phyloP scores from a whole-genome alignment of 148 eudicot species.

The Suaeda aralocaspica region DNA sequence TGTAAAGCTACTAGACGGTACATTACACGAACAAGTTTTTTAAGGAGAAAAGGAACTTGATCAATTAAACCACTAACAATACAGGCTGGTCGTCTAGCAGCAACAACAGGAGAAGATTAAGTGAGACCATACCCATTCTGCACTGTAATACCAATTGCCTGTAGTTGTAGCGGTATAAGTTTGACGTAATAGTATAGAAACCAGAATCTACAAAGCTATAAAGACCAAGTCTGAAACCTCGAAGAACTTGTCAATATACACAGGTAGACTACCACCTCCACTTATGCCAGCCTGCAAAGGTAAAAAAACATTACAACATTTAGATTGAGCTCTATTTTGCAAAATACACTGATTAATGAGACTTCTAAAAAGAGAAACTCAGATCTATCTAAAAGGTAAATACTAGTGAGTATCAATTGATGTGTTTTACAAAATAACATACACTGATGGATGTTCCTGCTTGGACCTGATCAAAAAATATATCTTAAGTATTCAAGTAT shows the following conservation, averaged over 20 bases:
- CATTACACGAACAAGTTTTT: not conserved
- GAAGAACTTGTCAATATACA: conserved; percentile 80
- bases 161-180: conserved; percentile 17
- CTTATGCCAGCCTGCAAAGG: conserved; percentile 77
- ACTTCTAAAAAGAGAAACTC: no score
- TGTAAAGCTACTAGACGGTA: not conserved
- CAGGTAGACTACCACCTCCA: conserved; percentile 93
- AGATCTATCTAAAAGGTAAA: no score
- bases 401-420: no score
- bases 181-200: conserved; percentile 6
- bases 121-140: conserved; percentile 96
- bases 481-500: no score
- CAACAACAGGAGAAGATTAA: conserved; percentile 80
- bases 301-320: conserved; percentile 15
- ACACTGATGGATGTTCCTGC: not conserved
- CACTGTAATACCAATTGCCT: conserved; percentile 73
- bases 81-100: conserved; percentile 53
- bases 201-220: conserved; percentile 7
- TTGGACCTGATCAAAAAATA: no score
- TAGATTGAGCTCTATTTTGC: not conserved
- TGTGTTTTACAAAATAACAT: not conserved
- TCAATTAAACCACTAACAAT: conserved; percentile 50
- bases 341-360: not conserved
- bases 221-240: conserved; percentile 53
- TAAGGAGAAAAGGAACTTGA: not conserved